Percentiles rank a stretch among this genome's conserved stretches.
These are phyloP conservation scores for Cytospora piceae DNA, from an alignment of 2,329 filamentous ascomycete species.

Conservation along the genomic window DNA sequence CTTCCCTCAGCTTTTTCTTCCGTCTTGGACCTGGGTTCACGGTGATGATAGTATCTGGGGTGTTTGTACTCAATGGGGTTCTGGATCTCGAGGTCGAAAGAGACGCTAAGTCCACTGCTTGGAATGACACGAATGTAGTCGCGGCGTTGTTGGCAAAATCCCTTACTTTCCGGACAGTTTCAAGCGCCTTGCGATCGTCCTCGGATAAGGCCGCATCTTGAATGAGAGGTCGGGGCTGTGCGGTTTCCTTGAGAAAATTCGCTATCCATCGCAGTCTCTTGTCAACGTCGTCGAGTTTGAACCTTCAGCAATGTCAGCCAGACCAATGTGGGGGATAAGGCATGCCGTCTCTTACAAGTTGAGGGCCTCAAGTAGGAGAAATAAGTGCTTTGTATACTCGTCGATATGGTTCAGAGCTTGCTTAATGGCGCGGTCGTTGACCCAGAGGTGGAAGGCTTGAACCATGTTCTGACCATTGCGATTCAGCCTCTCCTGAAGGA, in stretches of 20 bases:
- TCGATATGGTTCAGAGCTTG: slow-evolving; percentile 19
- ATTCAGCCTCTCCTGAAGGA: neutral
- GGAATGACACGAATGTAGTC: neutral
- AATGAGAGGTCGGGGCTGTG: neutral
- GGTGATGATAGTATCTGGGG: neutral
- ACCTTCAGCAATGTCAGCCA: slow-evolving; percentile 3
- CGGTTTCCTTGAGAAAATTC: neutral
- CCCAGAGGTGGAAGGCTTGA: slow-evolving; percentile 11
- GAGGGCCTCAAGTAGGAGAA: slow-evolving; percentile 10
- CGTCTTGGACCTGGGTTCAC: neutral
- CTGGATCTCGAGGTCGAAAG: neutral
- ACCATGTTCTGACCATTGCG: neutral
- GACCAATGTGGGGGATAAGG: rapidly evolving
- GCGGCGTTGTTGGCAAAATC: slow-evolving; percentile 13
- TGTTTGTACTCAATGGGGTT: neutral
- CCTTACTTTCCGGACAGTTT: slow-evolving; percentile 5
- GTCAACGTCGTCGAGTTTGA: slow-evolving; percentile 20
- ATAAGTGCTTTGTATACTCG: slow-evolving; percentile 10
- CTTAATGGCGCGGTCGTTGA: slow-evolving; percentile 4
- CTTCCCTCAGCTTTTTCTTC: neutral
- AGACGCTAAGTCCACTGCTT: neutral
- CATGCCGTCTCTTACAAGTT: slow-evolving; percentile 9
- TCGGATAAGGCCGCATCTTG: neutral
- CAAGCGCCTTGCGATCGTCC: slow-evolving; percentile 3
- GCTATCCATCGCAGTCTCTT: slow-evolving; percentile 3